These are phyloP conservation scores for Zymoseptoria pseudotritici DNA, from an alignment of 2,329 filamentous ascomycete species.

Conservation along the genomic window DNA sequence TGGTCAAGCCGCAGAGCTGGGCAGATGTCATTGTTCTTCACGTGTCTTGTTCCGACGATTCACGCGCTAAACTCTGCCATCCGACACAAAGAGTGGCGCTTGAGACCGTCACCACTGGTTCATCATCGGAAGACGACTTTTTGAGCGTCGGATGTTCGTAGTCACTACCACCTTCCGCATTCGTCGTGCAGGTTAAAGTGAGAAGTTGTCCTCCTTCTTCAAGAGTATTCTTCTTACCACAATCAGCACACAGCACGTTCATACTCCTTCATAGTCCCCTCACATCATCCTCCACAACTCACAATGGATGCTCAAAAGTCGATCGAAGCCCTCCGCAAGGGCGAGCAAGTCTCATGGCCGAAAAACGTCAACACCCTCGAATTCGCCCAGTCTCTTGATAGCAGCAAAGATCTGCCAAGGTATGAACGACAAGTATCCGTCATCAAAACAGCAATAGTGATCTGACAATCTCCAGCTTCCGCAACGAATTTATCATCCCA, in stretches of 20 bases:
- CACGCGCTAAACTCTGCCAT: neutral
- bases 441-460: neutral
- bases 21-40: neutral
- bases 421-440: neutral
- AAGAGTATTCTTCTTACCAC: neutral
- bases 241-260: neutral
- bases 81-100: neutral
- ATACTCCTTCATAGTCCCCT: neutral
- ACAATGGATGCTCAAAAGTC: slow-evolving; percentile 21
- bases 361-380: slow-evolving; percentile 19
- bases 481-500: slow-evolving; percentile 63
- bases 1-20: neutral
- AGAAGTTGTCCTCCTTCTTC: neutral
- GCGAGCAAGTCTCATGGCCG: slow-evolving; percentile 19
- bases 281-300: neutral
- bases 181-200: neutral
- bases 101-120: neutral
- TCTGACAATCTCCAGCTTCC: slow-evolving; percentile 11
- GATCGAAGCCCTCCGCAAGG: slow-evolving; percentile 19
- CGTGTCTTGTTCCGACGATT: neutral
- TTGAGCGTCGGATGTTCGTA: neutral
- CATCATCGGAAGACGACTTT: neutral
- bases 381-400: slow-evolving; percentile 21
- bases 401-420: slow-evolving; percentile 10
- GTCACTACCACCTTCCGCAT: neutral